A percentile compares a stretch with the other conserved stretches of the same genome.
Conservation (phyloP, 2,329 filamentous ascomycete species). For the Fusarium tjaetaba region DNA sequence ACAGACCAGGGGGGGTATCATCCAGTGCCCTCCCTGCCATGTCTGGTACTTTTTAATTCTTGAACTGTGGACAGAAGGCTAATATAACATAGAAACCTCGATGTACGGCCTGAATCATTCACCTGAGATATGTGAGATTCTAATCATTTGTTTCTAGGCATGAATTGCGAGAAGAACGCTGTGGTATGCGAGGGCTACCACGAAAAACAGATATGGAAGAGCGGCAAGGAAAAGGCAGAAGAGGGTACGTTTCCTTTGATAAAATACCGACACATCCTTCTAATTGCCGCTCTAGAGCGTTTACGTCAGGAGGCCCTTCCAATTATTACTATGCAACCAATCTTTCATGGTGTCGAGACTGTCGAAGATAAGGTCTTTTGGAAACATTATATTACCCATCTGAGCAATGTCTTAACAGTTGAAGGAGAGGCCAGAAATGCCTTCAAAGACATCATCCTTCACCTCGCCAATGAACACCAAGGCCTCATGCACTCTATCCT, state of each 20-base stretch:
- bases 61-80: background rate
- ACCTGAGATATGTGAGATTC: background rate
- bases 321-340: constrained; percentile 66
- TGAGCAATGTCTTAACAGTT: constrained; percentile 84
- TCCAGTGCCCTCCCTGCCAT: background rate
- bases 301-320: constrained; percentile 60
- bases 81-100: constrained; percentile 45
- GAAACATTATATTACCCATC: constrained; percentile 81
- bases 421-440: constrained; percentile 84
- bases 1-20: background rate
- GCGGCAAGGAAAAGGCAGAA: constrained; percentile 79
- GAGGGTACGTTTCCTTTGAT: constrained; percentile 61
- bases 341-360: constrained; percentile 85
- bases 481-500: constrained; percentile 92
- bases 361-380: constrained; percentile 82
- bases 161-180: constrained; percentile 93
- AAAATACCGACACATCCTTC: background rate
- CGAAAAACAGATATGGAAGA: constrained; percentile 87
- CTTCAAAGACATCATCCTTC: constrained; percentile 84
- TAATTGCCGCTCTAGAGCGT: constrained; percentile 54
- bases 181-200: constrained; percentile 92
- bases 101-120: constrained; percentile 55
- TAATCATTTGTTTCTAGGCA: constrained; percentile 59
- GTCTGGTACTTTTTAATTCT: background rate
- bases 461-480: constrained; percentile 80